Conservation (phyloP, 805 yeast genomes). For the Kodamaea sagamina region DNA sequence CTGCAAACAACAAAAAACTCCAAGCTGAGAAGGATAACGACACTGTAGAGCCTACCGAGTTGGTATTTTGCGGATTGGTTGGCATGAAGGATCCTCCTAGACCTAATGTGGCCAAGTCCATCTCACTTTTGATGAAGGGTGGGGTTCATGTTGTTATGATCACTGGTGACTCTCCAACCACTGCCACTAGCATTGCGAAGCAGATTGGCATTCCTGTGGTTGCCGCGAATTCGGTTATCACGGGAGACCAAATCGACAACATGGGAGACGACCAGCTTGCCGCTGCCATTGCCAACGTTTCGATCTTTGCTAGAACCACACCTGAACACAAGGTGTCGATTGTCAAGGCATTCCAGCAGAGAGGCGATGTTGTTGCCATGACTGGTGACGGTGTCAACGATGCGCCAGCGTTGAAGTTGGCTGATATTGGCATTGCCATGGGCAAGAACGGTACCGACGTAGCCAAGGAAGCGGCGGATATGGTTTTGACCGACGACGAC, state of each 20-base stretch:
- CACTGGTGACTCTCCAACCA: slow-evolving; percentile 89
- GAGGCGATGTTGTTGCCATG: slow-evolving; percentile 97
- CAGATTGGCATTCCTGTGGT: slow-evolving; percentile 86
- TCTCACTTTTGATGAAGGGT: slow-evolving; percentile 77
- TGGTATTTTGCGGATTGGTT: slow-evolving; percentile 80
- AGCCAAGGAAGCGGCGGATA: slow-evolving; percentile 97
- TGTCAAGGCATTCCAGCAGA: slow-evolving; percentile 82
- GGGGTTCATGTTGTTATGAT: slow-evolving; percentile 99
- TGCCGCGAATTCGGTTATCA: slow-evolving; percentile 68
- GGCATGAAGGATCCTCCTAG: slow-evolving; percentile 99
- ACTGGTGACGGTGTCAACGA: slow-evolving; percentile 99
- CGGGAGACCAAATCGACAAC: slow-evolving; percentile 79
- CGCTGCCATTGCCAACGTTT: slow-evolving; percentile 74
- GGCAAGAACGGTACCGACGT: slow-evolving; percentile 95
- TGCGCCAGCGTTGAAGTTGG: slow-evolving; percentile 96
- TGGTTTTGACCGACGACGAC: slow-evolving; percentile 96
- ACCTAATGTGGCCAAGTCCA: slow-evolving; percentile 74
- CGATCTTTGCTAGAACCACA: slow-evolving; percentile 91
- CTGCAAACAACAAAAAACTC: slow-evolving; percentile 48
- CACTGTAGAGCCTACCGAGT: slow-evolving; percentile 50
- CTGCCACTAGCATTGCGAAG: slow-evolving; percentile 81
- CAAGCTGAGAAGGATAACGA: slow-evolving; percentile 30
- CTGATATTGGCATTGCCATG: slow-evolving; percentile 96
- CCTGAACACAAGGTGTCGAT: slow-evolving; percentile 92
- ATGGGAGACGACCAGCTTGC: slow-evolving; percentile 74